Conservation (phyloP, 257 asterid genomes). For the Anisodus acutangulus region DNA sequence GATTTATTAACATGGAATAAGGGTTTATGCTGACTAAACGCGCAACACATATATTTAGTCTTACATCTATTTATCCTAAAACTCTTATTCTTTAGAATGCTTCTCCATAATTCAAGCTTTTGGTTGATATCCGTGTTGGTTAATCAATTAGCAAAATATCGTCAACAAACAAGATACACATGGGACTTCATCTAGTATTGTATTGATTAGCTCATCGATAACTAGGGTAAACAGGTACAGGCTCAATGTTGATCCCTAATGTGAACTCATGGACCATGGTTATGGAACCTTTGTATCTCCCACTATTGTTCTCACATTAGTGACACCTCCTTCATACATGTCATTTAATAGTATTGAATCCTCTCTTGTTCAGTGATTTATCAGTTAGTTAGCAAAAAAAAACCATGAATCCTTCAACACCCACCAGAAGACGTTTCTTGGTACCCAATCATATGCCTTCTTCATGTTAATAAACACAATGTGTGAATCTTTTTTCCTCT, state of each 20-base stretch:
- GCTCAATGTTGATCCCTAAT: neutral
- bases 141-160: conserved; percentile 2
- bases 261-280: neutral
- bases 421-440: neutral
- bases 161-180: neutral
- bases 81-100: neutral
- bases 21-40: neutral
- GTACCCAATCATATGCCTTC: neutral
- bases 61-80: neutral
- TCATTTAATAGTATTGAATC: neutral
- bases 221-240: neutral
- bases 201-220: neutral
- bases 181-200: neutral
- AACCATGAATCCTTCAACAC: neutral
- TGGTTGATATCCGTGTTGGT: neutral
- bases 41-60: neutral
- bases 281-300: neutral
- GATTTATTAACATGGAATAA: too few relatives aligned
- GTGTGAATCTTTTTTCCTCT: neutral
- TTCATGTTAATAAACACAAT: neutral
- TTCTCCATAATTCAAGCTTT: neutral
- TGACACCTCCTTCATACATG: neutral
- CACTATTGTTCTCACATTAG: conserved; percentile 15
- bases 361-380: neutral
- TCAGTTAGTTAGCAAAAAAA: neutral